These are phyloP conservation scores for Coffea humblotiana DNA, from an alignment of 305 asterid genomes.

Conservation along the genomic window DNA sequence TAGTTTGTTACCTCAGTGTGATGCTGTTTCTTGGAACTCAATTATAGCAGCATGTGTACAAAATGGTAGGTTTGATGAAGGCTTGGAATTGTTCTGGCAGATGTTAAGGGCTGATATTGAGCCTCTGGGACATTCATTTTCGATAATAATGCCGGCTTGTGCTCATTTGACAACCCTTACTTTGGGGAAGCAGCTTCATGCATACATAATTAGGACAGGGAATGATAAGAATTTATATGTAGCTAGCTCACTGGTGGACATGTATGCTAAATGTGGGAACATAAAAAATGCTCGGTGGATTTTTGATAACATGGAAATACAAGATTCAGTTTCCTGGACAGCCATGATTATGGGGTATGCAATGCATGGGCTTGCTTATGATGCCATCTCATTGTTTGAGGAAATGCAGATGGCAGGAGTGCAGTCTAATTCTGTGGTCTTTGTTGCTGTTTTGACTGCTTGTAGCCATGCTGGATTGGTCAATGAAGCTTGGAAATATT, in stretches of 20 bases:
- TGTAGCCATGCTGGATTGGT: conserved; percentile 93
- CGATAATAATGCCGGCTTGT: conserved; percentile 88
- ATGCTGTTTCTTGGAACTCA: conserved; percentile 42
- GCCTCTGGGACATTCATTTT: conserved; percentile 75
- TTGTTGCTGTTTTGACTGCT: conserved; percentile 78
- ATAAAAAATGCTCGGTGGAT: conserved; percentile 53
- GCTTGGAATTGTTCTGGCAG: conserved; percentile 62
- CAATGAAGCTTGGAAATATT: conserved; percentile 65
- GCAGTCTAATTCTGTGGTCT: conserved; percentile 59
- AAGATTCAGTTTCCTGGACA: conserved; percentile 77
- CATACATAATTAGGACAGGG: conserved; percentile 53
- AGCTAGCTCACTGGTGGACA: conserved; percentile 79
- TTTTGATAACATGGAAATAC: conserved; percentile 61
- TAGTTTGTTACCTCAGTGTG: conserved; percentile 43
- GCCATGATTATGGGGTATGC: conserved; percentile 93
- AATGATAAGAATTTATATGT: conserved; percentile 58
- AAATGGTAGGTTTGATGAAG: conserved; percentile 72
- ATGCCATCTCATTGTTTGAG: conserved; percentile 59
- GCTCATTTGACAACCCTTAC: conserved; percentile 62
- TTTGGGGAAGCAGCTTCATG: conserved; percentile 87
- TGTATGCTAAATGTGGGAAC: conserved; percentile 93
- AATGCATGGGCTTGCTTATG: conserved; percentile 59
- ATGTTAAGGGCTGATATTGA: conserved; percentile 56
- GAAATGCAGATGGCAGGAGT: conserved; percentile 63
- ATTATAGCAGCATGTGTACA: conserved; percentile 62